phyloP scores from a whole-genome alignment of 805 yeast genomes.

The Cyberlindnera mrakii region DNA sequence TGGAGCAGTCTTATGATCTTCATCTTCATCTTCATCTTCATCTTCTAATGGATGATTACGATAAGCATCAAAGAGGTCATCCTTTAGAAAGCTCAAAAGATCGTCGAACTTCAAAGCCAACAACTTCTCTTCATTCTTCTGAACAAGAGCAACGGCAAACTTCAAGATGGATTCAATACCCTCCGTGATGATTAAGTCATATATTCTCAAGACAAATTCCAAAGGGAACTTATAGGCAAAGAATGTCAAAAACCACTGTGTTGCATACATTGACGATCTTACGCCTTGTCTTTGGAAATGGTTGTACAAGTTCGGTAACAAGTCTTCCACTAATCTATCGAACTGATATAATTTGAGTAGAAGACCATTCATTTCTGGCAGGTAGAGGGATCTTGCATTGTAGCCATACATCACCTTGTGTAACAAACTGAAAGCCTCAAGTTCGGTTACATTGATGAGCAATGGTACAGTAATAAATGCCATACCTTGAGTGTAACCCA shows the following conservation, averaged over 20 bases:
- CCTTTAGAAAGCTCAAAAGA: slow-evolving; percentile 71
- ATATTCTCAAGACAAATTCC: slow-evolving; percentile 79
- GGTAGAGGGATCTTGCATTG: slow-evolving; percentile 67
- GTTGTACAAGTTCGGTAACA: slow-evolving; percentile 60
- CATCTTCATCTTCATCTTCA: slow-evolving; percentile 25
- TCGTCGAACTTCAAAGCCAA: slow-evolving; percentile 67
- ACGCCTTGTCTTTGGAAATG: slow-evolving; percentile 86
- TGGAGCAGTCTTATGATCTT: slow-evolving; percentile 24
- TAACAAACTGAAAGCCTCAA: slow-evolving; percentile 79
- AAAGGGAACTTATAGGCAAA: slow-evolving; percentile 94
- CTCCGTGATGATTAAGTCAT: slow-evolving; percentile 83
- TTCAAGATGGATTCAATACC: slow-evolving; percentile 84
- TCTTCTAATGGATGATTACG: slow-evolving; percentile 25
- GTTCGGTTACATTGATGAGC: slow-evolving; percentile 70
- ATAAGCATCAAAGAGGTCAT: slow-evolving; percentile 68
- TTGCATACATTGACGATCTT: slow-evolving; percentile 90
- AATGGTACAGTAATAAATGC: slow-evolving; percentile 87
- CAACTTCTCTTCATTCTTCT: slow-evolving; percentile 55
- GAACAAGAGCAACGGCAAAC: slow-evolving; percentile 77
- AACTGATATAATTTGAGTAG: slow-evolving; percentile 82
- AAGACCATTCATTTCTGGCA: slow-evolving; percentile 92
- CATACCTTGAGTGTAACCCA: slow-evolving; percentile 98
- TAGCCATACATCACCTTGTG: slow-evolving; percentile 81
- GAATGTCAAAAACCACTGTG: slow-evolving; percentile 94
- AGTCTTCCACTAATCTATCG: slow-evolving; percentile 78